Evolutionary conservation across 1,139 yeast species (phyloP).

Genomic region (Suhomyces bokatorum): DNA sequence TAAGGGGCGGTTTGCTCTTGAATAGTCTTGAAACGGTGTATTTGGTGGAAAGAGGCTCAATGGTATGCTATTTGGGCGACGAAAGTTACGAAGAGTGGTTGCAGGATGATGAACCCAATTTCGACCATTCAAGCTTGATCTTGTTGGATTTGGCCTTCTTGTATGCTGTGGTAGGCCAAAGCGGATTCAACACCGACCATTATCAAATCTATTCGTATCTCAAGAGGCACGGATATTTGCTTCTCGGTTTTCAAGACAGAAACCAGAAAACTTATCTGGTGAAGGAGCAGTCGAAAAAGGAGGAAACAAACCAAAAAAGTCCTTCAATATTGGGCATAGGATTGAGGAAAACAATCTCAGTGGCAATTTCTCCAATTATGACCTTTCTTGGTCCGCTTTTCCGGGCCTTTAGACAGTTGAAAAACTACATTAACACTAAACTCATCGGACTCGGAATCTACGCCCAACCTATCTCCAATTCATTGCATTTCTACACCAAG

Average conservation of each 20-base stretch:
- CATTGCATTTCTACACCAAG: conserved; percentile 15
- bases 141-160: conserved; percentile 66
- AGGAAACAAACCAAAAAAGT: too few relatives aligned
- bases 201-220: conserved; percentile 74
- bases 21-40: conserved; percentile 71
- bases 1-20: conserved; percentile 43
- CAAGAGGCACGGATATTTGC: conserved; percentile 78
- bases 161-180: conserved; percentile 52
- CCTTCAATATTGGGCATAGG: not conserved
- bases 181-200: conserved; percentile 43
- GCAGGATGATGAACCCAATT: conserved; percentile 18
- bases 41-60: conserved; percentile 79
- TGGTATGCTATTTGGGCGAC: conserved; percentile 51
- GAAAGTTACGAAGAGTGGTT: conserved; percentile 13
- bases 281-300: not conserved
- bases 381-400: not conserved
- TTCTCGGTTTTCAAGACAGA: conserved; percentile 31
- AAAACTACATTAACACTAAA: not conserved
- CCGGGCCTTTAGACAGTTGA: not conserved
- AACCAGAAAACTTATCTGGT: not conserved
- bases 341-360: not conserved
- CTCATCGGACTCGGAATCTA: not conserved
- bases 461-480: conserved; percentile 12
- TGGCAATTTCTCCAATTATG: not conserved
- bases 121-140: conserved; percentile 27